These are phyloP conservation scores for Solanum sparsipilum DNA, from an alignment of 257 asterid species.

Conservation along the genomic window DNA sequence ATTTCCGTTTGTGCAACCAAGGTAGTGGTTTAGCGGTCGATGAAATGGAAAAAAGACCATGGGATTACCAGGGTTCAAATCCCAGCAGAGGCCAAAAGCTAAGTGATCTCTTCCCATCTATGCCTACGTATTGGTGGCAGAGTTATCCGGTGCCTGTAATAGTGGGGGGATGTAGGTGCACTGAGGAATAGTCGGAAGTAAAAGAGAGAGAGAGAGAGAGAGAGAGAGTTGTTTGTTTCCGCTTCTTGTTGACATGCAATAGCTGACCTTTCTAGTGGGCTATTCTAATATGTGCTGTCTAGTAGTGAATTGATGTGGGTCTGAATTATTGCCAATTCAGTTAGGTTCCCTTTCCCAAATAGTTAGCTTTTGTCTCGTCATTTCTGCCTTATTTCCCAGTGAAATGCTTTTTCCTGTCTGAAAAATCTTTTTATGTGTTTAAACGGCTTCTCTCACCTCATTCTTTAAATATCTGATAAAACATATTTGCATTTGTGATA, in stretches of 20 bases:
- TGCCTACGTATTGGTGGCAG: background rate
- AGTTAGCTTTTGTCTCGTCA: background rate
- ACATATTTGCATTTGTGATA: constrained; percentile 17
- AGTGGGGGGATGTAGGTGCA: background rate
- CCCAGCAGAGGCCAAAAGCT: background rate
- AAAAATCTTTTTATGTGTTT: background rate
- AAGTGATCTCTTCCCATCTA: background rate
- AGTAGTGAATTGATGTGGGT: background rate
- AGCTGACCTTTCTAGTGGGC: background rate
- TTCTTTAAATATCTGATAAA: constrained; percentile 1
- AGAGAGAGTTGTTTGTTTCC: background rate
- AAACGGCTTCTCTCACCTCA: background rate
- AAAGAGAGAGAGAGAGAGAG: background rate
- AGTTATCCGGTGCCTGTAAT: background rate
- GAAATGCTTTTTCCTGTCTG: background rate
- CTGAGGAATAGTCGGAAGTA: background rate
- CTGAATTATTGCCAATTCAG: background rate
- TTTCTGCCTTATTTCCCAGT: background rate
- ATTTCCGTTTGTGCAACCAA: background rate
- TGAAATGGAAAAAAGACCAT: background rate
- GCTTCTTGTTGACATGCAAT: background rate
- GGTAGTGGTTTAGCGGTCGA: background rate
- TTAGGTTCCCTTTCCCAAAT: background rate
- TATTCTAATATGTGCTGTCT: background rate
- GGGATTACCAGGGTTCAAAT: background rate